These are phyloP conservation scores for Cylindrotheca fusiformis DNA, from an alignment of 108 stramenopile species.

Conservation along the genomic window DNA sequence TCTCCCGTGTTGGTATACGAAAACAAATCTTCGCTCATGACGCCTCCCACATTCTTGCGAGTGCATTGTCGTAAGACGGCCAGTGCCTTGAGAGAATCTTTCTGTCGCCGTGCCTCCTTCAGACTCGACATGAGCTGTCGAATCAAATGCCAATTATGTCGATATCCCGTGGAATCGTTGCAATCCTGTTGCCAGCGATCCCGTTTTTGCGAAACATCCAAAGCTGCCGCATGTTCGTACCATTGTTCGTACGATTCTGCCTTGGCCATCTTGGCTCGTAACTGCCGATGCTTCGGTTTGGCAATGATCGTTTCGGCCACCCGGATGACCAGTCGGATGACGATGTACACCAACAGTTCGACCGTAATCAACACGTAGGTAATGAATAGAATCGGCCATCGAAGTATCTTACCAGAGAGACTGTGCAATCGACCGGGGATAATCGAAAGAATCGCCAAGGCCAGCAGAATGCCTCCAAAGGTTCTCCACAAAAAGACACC, in stretches of 20 bases:
- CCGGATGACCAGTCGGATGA: conserved; percentile 67
- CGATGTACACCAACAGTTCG: conserved; percentile 68
- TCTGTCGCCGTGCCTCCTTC: conserved; percentile 46
- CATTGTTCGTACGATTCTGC: conserved; percentile 69
- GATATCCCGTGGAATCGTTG: conserved; percentile 35
- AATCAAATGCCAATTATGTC: conserved; percentile 85
- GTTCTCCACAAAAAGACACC: conserved; percentile 68
- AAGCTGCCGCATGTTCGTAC: conserved; percentile 55
- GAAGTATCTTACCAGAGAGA: conserved; percentile 53
- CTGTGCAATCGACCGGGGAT: conserved; percentile 76
- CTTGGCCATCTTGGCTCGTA: conserved; percentile 50
- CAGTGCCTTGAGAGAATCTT: conserved; percentile 55
- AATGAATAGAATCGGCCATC: conserved; percentile 77
- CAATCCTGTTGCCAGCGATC: conserved; percentile 50
- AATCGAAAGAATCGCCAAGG: conserved; percentile 46
- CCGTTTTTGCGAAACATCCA: conserved; percentile 77
- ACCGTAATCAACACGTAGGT: conserved; percentile 68
- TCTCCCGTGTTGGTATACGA: conserved; percentile 80
- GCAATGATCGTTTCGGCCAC: conserved; percentile 64
- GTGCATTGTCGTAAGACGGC: conserved; percentile 88
- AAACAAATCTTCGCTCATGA: conserved; percentile 87
- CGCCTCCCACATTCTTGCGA: conserved; percentile 87
- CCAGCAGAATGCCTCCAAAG: conserved; percentile 60
- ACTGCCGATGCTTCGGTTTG: conserved; percentile 63
- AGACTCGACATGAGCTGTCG: conserved; percentile 63